Percentiles rank a stretch among this genome's conserved stretches.
phyloP scores from a whole-genome alignment of 495 filamentous ascomycete genomes.

The Tuber aestivum region DNA sequence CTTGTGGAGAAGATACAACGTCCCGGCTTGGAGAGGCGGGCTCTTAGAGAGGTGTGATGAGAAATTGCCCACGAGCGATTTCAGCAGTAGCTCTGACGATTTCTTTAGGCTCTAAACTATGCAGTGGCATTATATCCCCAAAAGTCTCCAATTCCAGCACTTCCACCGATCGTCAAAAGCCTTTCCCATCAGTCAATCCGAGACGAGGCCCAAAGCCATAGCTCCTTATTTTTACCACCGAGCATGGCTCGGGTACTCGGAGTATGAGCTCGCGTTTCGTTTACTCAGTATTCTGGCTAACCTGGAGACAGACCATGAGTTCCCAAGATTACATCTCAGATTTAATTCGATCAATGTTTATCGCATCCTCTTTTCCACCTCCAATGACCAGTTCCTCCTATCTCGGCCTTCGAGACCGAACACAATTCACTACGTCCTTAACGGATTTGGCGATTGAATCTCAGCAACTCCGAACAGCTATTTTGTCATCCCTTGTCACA shows the following conservation, averaged over 20 bases:
- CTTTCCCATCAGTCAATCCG: slow-evolving; percentile 21
- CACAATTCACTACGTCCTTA: slow-evolving; percentile 21
- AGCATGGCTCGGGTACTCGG: slow-evolving; percentile 19
- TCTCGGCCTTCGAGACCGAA: slow-evolving; percentile 17
- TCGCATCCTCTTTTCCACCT: slow-evolving; percentile 12
- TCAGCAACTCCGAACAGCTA: slow-evolving; percentile 21
- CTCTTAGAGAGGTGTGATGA: slow-evolving; percentile 25
- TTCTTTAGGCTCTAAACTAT: slow-evolving; percentile 23
- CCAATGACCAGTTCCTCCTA: slow-evolving; percentile 17
- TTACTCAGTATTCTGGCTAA: neutral
- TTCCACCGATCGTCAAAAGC: slow-evolving; percentile 12
- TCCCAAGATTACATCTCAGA: slow-evolving; percentile 19
- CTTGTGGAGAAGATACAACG: slow-evolving; percentile 33
- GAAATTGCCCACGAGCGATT: neutral
- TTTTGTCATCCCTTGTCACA: slow-evolving; percentile 28
- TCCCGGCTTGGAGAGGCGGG: slow-evolving; percentile 19
- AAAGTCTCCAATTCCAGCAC: slow-evolving; percentile 23
- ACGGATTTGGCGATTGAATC: slow-evolving; percentile 22
- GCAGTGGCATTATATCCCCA: slow-evolving; percentile 20
- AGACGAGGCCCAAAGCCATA: slow-evolving; percentile 8
- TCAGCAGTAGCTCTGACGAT: slow-evolving; percentile 15
- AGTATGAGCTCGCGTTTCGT: slow-evolving; percentile 11
- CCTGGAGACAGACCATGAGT: slow-evolving; percentile 12
- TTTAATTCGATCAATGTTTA: slow-evolving; percentile 23
- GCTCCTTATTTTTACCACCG: slow-evolving; percentile 21